phyloP scores from a whole-genome alignment of 2,329 filamentous ascomycete genomes.

The Arachnomyces sp. region DNA sequence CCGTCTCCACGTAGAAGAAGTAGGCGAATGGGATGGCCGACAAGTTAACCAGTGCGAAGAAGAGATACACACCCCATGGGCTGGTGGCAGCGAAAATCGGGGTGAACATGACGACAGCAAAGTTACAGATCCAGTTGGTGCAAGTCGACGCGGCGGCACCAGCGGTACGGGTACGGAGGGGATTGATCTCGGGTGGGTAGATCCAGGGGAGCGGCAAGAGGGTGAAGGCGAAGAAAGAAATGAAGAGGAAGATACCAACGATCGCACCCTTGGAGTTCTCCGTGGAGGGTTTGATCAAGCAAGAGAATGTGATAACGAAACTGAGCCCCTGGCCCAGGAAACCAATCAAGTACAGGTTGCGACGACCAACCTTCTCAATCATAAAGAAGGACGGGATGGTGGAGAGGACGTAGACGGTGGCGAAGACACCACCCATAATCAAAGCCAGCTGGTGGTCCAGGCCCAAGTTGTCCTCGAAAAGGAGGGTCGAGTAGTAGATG shows the following conservation, averaged over 20 bases:
- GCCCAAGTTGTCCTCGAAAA: conserved; percentile 36
- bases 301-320: conserved; percentile 34
- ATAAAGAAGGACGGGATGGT: conserved; percentile 31
- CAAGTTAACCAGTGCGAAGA: conserved; percentile 36
- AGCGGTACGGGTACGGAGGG: conserved; percentile 49
- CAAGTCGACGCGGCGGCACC: conserved; percentile 49
- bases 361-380: conserved; percentile 40
- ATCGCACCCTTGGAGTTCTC: conserved; percentile 32
- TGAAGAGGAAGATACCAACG: conserved; percentile 62
- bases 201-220: conserved; percentile 58
- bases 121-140: conserved; percentile 52
- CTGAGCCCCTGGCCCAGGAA: conserved; percentile 31
- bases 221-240: conserved; percentile 60
- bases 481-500: conserved; percentile 32
- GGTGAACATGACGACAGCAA: conserved; percentile 46
- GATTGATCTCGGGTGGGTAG: conserved; percentile 46
- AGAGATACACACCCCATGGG: conserved; percentile 37
- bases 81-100: conserved; percentile 34
- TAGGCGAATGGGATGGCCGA: conserved; percentile 46
- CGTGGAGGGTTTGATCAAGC: conserved; percentile 25
- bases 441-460: conserved; percentile 33
- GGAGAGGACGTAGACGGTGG: conserved; percentile 23
- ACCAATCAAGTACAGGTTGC: conserved; percentile 35
- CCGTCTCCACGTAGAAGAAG: conserved; percentile 49
- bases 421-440: conserved; percentile 39